These are phyloP conservation scores for Clitocybe nebularis DNA, from an alignment of 1,284 basidiomycete species.

Conservation along the genomic window DNA sequence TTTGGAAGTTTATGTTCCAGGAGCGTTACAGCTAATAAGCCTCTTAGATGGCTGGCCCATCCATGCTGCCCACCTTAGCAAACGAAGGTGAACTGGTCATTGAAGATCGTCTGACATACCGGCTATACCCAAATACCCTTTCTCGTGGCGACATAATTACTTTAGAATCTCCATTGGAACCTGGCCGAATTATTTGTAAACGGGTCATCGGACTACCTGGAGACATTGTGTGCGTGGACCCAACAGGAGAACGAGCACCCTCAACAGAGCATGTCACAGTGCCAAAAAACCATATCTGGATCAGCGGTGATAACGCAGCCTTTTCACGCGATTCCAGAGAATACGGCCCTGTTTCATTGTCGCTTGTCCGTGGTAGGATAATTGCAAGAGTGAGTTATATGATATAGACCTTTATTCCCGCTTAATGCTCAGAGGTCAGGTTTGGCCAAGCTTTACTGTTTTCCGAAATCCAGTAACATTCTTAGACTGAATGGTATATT, in stretches of 20 bases:
- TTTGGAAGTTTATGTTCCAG: no score
- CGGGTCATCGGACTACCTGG: slow-evolving; percentile 89
- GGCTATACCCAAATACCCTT: slow-evolving; percentile 50
- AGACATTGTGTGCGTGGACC: slow-evolving; percentile 88
- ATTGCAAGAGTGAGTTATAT: slow-evolving; percentile 62
- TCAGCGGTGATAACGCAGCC: slow-evolving; percentile 85
- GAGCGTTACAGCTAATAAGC: no score
- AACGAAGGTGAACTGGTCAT: slow-evolving; percentile 56
- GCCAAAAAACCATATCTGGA: slow-evolving; percentile 88
- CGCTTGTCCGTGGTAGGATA: slow-evolving; percentile 75
- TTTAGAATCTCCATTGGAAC: slow-evolving; percentile 72
- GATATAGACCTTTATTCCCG: background rate
- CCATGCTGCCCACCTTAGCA: slow-evolving; percentile 84
- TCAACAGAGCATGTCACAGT: slow-evolving; percentile 70
- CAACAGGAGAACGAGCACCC: slow-evolving; percentile 54
- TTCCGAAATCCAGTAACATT: slow-evolving; percentile 48
- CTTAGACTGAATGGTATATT: slow-evolving; percentile 34
- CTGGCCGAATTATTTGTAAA: slow-evolving; percentile 79
- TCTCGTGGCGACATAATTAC: slow-evolving; percentile 82
- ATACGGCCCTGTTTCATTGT: slow-evolving; percentile 91
- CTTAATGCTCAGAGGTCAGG: slow-evolving; percentile 28
- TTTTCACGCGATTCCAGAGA: slow-evolving; percentile 84
- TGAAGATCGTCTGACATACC: slow-evolving; percentile 56
- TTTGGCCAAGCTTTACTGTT: slow-evolving; percentile 51
- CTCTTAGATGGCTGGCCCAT: slow-evolving; percentile 63